These are phyloP conservation scores for Leccinum incarnatum DNA, from an alignment of 768 basidiomycete species.

Conservation along the genomic window DNA sequence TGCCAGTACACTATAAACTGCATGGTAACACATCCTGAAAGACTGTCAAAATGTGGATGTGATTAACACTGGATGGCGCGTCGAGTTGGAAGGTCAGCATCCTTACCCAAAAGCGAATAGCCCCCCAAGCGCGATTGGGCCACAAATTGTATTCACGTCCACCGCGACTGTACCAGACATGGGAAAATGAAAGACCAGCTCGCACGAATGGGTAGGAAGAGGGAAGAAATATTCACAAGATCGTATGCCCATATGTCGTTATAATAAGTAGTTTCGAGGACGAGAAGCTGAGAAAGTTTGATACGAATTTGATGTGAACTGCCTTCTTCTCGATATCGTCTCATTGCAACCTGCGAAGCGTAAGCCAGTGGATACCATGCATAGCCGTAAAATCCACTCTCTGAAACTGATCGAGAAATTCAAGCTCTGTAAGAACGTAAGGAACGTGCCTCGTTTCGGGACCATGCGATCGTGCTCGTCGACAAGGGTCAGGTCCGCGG, in stretches of 20 bases:
- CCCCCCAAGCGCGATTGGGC: constrained; percentile 24
- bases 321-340: background rate
- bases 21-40: constrained; percentile 27
- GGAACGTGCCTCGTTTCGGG: background rate
- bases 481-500: background rate
- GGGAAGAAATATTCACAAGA: background rate
- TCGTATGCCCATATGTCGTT: background rate
- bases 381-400: background rate
- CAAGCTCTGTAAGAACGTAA: background rate
- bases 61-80: background rate
- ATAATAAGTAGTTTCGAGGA: constrained; percentile 4
- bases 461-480: background rate
- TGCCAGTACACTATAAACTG: constrained; percentile 28
- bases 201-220: background rate
- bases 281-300: background rate
- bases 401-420: background rate
- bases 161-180: constrained; percentile 1
- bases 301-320: background rate
- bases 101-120: constrained; percentile 22
- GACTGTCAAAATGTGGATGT: constrained; percentile 8
- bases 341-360: background rate
- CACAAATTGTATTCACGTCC: constrained; percentile 11
- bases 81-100: background rate
- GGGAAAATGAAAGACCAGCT: background rate
- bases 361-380: background rate